Conservation (phyloP, 768 basidiomycete species). For the Coprinopsis cinerea region DNA sequence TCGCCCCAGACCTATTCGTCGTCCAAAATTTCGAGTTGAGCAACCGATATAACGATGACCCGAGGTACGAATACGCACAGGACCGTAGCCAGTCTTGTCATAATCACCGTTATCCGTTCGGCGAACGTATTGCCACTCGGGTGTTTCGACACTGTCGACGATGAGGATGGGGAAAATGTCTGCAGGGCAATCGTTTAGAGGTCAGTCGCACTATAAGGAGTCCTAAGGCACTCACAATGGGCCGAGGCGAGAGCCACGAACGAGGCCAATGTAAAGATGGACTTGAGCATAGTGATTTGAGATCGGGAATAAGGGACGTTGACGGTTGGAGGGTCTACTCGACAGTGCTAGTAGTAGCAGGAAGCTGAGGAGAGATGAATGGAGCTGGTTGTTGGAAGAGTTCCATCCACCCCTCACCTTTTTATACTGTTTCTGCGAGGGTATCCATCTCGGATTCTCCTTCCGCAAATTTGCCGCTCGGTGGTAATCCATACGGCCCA, state of each 20-base stretch:
- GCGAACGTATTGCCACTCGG: conserved; percentile 31
- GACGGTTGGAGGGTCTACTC: background rate
- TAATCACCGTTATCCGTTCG: conserved; percentile 26
- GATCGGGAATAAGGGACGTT: background rate
- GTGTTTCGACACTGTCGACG: conserved; percentile 20
- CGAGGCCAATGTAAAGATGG: background rate
- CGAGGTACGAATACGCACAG: background rate
- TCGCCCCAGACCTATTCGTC: background rate
- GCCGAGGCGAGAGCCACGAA: background rate
- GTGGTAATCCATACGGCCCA: too few relatives aligned
- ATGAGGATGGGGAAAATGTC: conserved; percentile 28
- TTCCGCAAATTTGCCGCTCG: background rate
- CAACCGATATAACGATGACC: background rate
- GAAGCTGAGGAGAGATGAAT: too few relatives aligned
- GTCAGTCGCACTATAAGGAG: background rate
- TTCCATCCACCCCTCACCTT: too few relatives aligned
- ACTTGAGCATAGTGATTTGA: background rate
- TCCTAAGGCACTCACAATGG: background rate
- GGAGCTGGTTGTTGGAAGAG: too few relatives aligned
- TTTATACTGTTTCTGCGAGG: too few relatives aligned
- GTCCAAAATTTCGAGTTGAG: background rate
- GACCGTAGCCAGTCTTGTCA: background rate
- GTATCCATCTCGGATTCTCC: too few relatives aligned
- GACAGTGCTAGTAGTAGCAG: background rate
- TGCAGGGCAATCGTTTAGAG: too few relatives aligned